A percentile compares a stretch with the other conserved stretches of the same genome.
Evolutionary conservation across 345 rosid species (phyloP).

Genomic region (Boechera stricta): DNA sequence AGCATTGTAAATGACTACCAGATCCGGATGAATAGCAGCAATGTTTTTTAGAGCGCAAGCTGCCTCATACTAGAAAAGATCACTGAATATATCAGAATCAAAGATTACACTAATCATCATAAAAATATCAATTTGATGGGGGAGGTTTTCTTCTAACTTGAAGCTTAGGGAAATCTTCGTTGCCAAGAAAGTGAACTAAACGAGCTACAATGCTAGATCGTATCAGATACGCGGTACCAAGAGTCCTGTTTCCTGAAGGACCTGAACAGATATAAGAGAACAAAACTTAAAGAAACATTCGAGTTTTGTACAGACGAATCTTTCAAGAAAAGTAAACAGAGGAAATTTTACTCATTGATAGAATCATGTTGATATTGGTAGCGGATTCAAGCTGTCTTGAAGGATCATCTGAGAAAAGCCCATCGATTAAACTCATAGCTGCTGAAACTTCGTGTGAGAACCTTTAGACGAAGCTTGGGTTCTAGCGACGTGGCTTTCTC

Average conservation of each 20-base stretch:
- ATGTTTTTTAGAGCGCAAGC: constrained; percentile 74
- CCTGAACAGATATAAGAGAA: not conserved
- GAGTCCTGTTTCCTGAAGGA: not conserved
- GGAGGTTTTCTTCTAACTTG: constrained; percentile 48
- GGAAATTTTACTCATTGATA: not conserved
- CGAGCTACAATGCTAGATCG: constrained; percentile 62
- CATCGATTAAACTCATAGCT: not conserved
- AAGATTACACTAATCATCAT: constrained; percentile 6
- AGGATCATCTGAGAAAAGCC: not conserved
- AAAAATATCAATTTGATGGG: not conserved
- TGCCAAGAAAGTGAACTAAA: constrained; percentile 60
- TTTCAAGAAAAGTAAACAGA: not conserved
- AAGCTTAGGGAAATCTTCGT: constrained; percentile 64
- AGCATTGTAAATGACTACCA: constrained; percentile 61
- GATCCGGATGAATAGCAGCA: constrained; percentile 62
- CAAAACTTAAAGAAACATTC: not conserved
- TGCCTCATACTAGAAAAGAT: constrained; percentile 57
- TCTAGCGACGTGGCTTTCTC: not conserved
- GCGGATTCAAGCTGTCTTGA: not conserved
- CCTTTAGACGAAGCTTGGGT: not conserved
- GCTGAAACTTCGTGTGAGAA: not conserved
- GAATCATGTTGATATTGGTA: not conserved
- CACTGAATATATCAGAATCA: not conserved
- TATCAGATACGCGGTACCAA: constrained; percentile 20
- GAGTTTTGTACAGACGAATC: not conserved